These are phyloP conservation scores for Anthoceros angustus DNA, from an alignment of 225 moss, liverwort and hornwort species.

Conservation along the genomic window DNA sequence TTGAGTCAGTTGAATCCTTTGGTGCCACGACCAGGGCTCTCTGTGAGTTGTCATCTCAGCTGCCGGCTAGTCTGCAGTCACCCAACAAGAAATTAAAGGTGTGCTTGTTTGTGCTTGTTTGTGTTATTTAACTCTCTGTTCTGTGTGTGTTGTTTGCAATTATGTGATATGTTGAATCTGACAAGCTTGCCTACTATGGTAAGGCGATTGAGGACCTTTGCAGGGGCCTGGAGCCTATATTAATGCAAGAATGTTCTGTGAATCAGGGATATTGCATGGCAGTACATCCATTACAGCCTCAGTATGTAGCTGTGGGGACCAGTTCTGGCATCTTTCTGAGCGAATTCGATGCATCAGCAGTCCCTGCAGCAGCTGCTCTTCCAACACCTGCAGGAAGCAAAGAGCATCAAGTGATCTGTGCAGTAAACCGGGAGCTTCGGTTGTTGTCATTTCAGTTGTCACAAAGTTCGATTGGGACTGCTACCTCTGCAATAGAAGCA, in stretches of 20 bases:
- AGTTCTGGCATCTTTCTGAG: constrained; percentile 86
- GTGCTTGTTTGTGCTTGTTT: neutral
- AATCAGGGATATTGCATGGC: constrained; percentile 77
- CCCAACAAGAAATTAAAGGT: constrained; percentile 93
- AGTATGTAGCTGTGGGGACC: constrained; percentile 87
- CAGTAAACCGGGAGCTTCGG: constrained; percentile 54
- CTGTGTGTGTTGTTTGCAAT: too few relatives aligned
- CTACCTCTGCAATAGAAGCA: constrained; percentile 47
- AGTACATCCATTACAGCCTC: constrained; percentile 92
- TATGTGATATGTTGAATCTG: too few relatives aligned
- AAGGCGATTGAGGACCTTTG: neutral
- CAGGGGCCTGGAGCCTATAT: neutral
- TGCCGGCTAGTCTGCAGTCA: constrained; percentile 53
- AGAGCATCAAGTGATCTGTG: constrained; percentile 71
- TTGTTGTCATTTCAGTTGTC: constrained; percentile 76
- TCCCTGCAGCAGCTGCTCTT: constrained; percentile 81
- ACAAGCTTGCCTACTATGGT: neutral
- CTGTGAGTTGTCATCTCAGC: constrained; percentile 79
- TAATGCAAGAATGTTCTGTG: neutral
- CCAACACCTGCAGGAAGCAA: constrained; percentile 66
- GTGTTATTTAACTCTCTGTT: neutral
- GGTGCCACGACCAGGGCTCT: constrained; percentile 73
- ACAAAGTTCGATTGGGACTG: constrained; percentile 53
- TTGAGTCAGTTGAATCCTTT: constrained; percentile 49
- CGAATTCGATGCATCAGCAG: constrained; percentile 86